phyloP scores from a whole-genome alignment of 75 land plant genomes.

The Pseudotsuga menziesii region DNA sequence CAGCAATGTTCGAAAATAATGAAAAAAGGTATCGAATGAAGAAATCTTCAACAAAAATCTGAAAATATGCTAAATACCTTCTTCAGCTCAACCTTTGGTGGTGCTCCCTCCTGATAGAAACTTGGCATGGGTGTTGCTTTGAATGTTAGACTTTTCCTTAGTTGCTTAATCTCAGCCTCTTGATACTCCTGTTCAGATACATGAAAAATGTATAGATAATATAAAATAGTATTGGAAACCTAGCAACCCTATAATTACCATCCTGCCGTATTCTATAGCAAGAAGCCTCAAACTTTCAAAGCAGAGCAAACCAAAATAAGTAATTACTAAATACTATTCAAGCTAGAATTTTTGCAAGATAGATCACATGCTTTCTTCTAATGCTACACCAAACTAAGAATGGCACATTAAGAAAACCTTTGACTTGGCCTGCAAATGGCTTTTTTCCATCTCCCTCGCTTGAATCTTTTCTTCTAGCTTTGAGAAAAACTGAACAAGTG shows the following conservation, averaged over 20 bases:
- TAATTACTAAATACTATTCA: not conserved
- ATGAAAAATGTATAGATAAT: not conserved
- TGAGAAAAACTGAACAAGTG: slow-evolving; percentile 29
- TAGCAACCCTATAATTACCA: not conserved
- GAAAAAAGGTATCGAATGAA: no score
- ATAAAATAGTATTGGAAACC: not conserved
- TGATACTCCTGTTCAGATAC: slow-evolving; percentile 24
- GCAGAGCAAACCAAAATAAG: not conserved
- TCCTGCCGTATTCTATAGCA: not conserved
- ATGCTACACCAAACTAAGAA: not conserved
- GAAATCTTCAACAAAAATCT: no score
- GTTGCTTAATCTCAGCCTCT: slow-evolving; percentile 48
- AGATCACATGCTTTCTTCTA: not conserved
- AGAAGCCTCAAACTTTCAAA: not conserved
- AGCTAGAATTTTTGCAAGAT: not conserved
- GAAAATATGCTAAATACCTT: slow-evolving; percentile 31
- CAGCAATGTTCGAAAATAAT: no score
- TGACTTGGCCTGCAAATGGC: slow-evolving; percentile 43
- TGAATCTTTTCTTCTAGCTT: slow-evolving; percentile 48
- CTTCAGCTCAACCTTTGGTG: slow-evolving; percentile 50
- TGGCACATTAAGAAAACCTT: slow-evolving; percentile 20
- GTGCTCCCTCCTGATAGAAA: slow-evolving; percentile 47
- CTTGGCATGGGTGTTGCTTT: slow-evolving; percentile 59
- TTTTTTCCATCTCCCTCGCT: slow-evolving; percentile 49
- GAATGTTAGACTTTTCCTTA: slow-evolving; percentile 47